A percentile compares a stretch with the other conserved stretches of the same genome.
Conservation (phyloP, 345 rosid genomes). For the Citrus inodora region DNA sequence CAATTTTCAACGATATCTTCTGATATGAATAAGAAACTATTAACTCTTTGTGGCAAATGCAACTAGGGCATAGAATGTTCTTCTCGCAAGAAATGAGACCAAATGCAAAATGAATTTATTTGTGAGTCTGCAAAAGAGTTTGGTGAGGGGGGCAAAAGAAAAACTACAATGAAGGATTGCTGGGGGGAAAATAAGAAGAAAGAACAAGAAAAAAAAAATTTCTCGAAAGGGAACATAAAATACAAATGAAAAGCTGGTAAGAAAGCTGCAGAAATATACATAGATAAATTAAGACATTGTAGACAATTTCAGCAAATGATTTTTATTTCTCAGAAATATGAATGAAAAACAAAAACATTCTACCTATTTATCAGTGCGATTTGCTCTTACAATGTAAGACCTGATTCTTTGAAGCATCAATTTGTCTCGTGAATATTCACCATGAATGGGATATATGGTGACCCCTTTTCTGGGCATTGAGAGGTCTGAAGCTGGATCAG, state of each 20-base stretch:
- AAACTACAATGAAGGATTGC: neutral
- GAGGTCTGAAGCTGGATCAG: constrained; percentile 84
- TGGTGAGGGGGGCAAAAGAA: neutral
- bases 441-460: constrained; percentile 57
- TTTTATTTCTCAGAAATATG: neutral
- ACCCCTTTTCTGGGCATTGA: constrained; percentile 47
- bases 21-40: neutral
- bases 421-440: constrained; percentile 81
- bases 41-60: neutral
- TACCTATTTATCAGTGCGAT: constrained; percentile 54
- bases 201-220: neutral
- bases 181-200: neutral
- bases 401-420: constrained; percentile 98
- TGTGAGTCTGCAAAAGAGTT: neutral
- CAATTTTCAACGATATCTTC: neutral
- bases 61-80: neutral
- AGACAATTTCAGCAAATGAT: neutral
- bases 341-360: constrained; percentile 16
- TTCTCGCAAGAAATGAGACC: neutral
- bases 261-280: neutral
- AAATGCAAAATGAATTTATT: neutral
- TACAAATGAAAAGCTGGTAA: neutral
- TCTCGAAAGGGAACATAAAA: neutral
- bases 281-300: neutral
- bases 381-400: constrained; percentile 97